Evolutionary conservation across 2,329 filamentous ascomycete species (phyloP).

Genomic region (Claviceps humidiphila): DNA sequence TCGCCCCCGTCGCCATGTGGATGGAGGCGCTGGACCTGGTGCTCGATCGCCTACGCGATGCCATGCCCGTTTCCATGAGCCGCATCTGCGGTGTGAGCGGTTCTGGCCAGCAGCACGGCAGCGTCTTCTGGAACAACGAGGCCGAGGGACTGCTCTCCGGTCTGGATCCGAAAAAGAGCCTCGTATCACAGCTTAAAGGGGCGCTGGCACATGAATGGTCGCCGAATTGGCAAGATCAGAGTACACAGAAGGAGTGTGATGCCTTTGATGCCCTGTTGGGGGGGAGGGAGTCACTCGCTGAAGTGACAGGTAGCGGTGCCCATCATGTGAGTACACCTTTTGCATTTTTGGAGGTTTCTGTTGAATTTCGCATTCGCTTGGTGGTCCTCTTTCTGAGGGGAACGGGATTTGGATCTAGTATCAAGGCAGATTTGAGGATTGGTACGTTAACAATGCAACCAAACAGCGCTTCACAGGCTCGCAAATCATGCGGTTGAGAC

Average conservation of each 20-base stretch:
- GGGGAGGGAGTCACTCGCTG: constrained; percentile 52
- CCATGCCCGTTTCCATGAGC: constrained; percentile 50
- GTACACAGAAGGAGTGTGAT: constrained; percentile 85
- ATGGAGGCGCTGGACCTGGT: constrained; percentile 85
- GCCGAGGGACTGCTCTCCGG: constrained; percentile 51
- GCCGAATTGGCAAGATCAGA: constrained; percentile 97
- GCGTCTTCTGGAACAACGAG: constrained; percentile 74
- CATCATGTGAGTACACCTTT: constrained; percentile 60
- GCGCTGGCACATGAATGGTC: constrained; percentile 77
- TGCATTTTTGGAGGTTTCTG: too few relatives aligned
- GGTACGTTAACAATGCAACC: background rate
- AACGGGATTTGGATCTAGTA: too few relatives aligned
- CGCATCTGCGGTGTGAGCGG: constrained; percentile 74
- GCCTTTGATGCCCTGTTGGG: constrained; percentile 66
- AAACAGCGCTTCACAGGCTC: constrained; percentile 84
- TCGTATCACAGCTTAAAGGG: constrained; percentile 58
- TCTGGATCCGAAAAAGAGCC: constrained; percentile 44
- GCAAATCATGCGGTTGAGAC: constrained; percentile 81
- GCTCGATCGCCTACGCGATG: constrained; percentile 55
- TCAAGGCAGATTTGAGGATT: too few relatives aligned
- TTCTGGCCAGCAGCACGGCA: constrained; percentile 94
- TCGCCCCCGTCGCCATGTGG: constrained; percentile 87
- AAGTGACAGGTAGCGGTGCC: constrained; percentile 78
- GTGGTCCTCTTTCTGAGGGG: too few relatives aligned
- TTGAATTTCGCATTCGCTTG: background rate